Evolutionary conservation across 2,329 filamentous ascomycete species (phyloP), one percentile per base, ranked within the genome.

Genomic region (Podosphaera xanthii): DNA sequence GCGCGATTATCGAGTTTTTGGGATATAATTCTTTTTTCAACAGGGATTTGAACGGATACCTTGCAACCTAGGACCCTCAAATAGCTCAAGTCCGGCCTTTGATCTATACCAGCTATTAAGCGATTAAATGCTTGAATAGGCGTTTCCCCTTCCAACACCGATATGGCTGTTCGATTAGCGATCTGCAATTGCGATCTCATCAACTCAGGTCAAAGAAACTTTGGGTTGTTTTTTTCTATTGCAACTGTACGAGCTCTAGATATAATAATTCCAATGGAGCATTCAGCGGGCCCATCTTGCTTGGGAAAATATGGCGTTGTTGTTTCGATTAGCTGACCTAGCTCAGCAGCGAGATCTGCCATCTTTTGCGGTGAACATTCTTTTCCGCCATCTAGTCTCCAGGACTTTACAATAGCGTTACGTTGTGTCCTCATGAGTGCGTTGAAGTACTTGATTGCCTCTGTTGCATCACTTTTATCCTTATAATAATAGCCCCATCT

Each of bases 391-490:
- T 57, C 30, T 14, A 57, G n/a, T 57, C 38, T 57, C 54, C 54
- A 57, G 34, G 54, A 57, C 7, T 57, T 57, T 57, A 46, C 54
- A 44, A 56, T n/a, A 46, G 38, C 38, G 22, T 57, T 44, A 9
- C 35, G 46, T 31, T 46, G 54, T 6, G 9, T 57, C n/a, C 33
- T 44, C 30, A 57, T 57, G 3, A 57, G 22, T 3, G 38, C 54
- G 10, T 44, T 57, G 31, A 57, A 57, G 33, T 57, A 42, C 38
- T 57, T 42, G 7, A 57, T 57, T 10, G 36, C 6, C 2, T 57
- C 54, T 2, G 54, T 22, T 57, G 54, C 54, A 1, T 36, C 54
- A 35, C 14, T 57, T 9, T 57, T 57, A 42, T 44, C 54, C 2
- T 57, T 38, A 22, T 57, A 36, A 44, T 42, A 57, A 38, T 42